These are phyloP conservation scores for Chiua virens DNA, from an alignment of 768 basidiomycete species.

Conservation along the genomic window DNA sequence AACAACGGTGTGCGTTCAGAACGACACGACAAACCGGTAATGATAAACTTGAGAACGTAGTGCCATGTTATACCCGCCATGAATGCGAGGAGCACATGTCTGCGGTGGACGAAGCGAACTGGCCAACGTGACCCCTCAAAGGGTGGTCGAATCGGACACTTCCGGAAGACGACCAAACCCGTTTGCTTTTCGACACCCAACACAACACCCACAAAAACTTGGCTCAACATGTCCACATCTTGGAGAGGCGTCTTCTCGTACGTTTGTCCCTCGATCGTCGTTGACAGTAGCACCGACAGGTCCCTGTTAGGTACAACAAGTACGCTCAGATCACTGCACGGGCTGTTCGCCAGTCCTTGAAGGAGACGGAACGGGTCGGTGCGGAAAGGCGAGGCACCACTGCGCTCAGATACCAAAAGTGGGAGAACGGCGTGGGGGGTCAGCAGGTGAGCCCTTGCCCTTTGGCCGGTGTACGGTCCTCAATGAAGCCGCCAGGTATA, in stretches of 20 bases:
- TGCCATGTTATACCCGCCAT: constrained; percentile 66
- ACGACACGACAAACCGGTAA: constrained; percentile 45
- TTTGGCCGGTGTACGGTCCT: background rate
- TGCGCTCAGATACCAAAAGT: constrained; percentile 80
- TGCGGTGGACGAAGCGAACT: too few relatives aligned
- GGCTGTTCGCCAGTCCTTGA: constrained; percentile 86
- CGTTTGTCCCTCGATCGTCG: constrained; percentile 23
- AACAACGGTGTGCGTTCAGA: too few relatives aligned
- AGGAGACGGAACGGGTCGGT: constrained; percentile 81
- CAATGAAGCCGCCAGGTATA: constrained; percentile 20
- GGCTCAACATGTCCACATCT: constrained; percentile 67
- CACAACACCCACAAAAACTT: background rate
- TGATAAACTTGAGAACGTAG: constrained; percentile 81
- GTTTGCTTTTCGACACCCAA: constrained; percentile 2
- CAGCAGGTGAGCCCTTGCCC: constrained; percentile 57
- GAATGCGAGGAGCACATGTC: background rate
- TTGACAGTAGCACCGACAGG: constrained; percentile 4
- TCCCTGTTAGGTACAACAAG: constrained; percentile 91
- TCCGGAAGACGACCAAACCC: constrained; percentile 22
- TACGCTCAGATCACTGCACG: constrained; percentile 94
- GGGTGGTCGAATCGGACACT: constrained; percentile 22
- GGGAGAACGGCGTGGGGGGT: constrained; percentile 85
- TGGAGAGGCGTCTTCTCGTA: constrained; percentile 85
- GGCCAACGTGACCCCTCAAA: constrained; percentile 8
- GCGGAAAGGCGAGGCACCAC: constrained; percentile 88